Evolutionary conservation across 2,329 filamentous ascomycete genomes (phyloP).

Genomic region (Metarhizium anisopliae): DNA sequence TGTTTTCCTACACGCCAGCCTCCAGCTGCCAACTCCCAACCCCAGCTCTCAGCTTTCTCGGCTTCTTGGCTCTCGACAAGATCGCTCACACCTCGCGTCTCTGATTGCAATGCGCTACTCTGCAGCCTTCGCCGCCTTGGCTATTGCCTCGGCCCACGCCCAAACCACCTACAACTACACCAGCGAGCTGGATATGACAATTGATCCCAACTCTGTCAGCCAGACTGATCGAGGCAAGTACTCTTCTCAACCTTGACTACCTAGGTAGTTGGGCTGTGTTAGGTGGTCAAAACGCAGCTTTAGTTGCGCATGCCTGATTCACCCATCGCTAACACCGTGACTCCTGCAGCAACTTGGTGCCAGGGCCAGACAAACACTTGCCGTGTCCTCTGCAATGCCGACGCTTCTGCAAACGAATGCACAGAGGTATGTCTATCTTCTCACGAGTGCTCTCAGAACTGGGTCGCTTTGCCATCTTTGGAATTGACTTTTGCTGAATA

Average conservation of each 20-base stretch:
- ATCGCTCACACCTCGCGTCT: constrained; percentile 6
- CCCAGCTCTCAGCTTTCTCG: background rate
- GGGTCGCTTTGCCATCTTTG: background rate
- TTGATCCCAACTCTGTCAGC: constrained; percentile 29
- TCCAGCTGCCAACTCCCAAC: background rate
- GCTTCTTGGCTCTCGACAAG: no score
- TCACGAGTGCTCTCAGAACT: background rate
- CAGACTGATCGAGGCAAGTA: constrained; percentile 30
- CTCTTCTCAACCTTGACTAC: background rate
- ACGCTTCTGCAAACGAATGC: constrained; percentile 34
- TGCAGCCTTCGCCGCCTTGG: constrained; percentile 33
- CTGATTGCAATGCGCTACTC: constrained; percentile 28
- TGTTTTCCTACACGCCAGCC: constrained; percentile 1
- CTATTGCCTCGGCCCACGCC: constrained; percentile 32
- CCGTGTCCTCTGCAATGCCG: constrained; percentile 33
- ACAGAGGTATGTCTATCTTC: constrained; percentile 28
- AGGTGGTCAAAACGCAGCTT: background rate
- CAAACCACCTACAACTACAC: constrained; percentile 29
- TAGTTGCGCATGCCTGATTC: background rate
- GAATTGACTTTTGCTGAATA: constrained; percentile 1
- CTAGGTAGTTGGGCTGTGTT: background rate
- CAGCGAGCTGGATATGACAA: constrained; percentile 30
- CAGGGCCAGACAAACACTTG: constrained; percentile 41
- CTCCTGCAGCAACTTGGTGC: constrained; percentile 40
- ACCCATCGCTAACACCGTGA: background rate